Evolutionary conservation across 2,329 filamentous ascomycete species (phyloP), one percentile per base, ranked within the genome.

Genomic region (Penicillium brevicompactum): DNA sequence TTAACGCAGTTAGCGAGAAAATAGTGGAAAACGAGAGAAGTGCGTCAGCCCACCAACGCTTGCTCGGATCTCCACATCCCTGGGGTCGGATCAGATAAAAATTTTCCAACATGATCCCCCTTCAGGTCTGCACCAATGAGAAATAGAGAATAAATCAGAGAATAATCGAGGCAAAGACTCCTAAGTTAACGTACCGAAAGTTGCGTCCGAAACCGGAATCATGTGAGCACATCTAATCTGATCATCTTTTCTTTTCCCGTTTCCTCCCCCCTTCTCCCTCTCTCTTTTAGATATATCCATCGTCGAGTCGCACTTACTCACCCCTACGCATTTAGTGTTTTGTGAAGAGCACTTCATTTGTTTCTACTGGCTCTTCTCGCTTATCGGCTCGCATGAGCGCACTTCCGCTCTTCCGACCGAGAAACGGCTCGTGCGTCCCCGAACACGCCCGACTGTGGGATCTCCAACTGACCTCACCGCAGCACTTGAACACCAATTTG

Each of bases 401-500:
- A 64, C 67, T 66, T 73, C 70, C 70, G 70, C 58, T 68, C 64
- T 66, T 71, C 70, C 70, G 70, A 66, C 67, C 68, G 63, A 67
- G 57, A 65, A 58, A 63, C 66, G 60, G 54, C 59, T 62, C 54
- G 62, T 63, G 63, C 59, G 60, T 68, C 55, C 55, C 61, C 57
- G 63, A 62, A 54, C 49, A 54, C 54, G 54, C 54, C 63, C 60
- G 62, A 63, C 51, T 57, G 51, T 46, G 51, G 30, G n/a, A 37
- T 58, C 47, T 48, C 52, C 40, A 43, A 45, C 65, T 70, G 55
- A 71, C 60, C 43, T 45, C 50, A 41, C 44, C 24, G n/a, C 56
- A 70, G 64, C 42, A 48, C 31, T 44, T 64, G 47, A 60, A 59
- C 38, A 55, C 55, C 49, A 61, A 55, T 62, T 53, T 24, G 43